Base-by-base conservation (phyloP, 2,329 filamentous ascomycete species). In the Phaeoacremonium minimum region DNA sequence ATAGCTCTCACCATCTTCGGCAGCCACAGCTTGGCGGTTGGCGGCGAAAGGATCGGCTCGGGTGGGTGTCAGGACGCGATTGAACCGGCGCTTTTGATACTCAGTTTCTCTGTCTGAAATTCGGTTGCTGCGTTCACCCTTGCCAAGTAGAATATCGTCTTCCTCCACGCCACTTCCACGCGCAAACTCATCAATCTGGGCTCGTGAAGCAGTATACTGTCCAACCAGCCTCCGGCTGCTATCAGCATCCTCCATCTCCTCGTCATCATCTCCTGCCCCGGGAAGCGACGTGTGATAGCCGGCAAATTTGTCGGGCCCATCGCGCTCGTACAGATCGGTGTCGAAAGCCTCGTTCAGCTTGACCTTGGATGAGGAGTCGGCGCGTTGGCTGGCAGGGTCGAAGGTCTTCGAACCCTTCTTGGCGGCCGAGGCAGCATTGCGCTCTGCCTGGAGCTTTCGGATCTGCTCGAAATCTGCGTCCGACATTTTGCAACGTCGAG, bases 101-200 rank as follows among this genome's bases (percentile, higher is more conserved):
- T 97, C 91, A 45, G 89, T 94, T 69, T 97, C 91, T 53, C 93
- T 85, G 57, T 94, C 91, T 43, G 83, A 74, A 55, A 98, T 97
- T 51, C 91, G 83, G 40, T 85, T 89, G 59, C 88, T 87, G 65
- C 91, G 87, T 69, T 97, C 93, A 49, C 78, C 76, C 49, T 83
- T 80, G 30, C 85, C 86, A 34, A 89, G 75, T 44, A 98, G 71
- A 6, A 91, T 83, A 53, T 98, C 94, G 41, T 91, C 88, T 64
- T 96, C 91, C 58, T 95, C 91, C 17, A 91, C 87, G 30, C 87
- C 90, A 44, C 75, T 73, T 37, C 90, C 90, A 36, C 79, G 81
- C 16, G 91, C 83, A 64, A 95, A 95, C 64, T 98, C 93, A 57
- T 95, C 87, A 56, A 98, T 90, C 66, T 96, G 88, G 34, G 86